Percentiles rank a stretch among this genome's conserved stretches.
These are phyloP conservation scores for Podaxis sp. DNA, from an alignment of 768 basidiomycete species.

Conservation along the genomic window DNA sequence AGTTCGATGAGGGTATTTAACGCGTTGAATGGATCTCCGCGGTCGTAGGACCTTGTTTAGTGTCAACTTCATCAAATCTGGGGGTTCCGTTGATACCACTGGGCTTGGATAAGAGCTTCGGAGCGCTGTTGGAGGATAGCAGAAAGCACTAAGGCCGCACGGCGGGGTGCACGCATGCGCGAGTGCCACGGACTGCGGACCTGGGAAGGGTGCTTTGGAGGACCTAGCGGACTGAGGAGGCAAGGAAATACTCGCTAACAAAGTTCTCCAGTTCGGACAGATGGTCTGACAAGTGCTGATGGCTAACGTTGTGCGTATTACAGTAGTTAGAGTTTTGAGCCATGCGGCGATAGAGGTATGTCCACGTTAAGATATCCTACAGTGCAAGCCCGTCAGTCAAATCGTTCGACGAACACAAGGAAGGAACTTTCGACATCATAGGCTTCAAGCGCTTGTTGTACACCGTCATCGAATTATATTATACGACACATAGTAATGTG, in stretches of 20 bases:
- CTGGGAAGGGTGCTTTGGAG: background rate
- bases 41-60: slow-evolving; percentile 49
- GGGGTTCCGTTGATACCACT: background rate
- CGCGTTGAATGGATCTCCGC: slow-evolving; percentile 62
- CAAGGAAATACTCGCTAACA: background rate
- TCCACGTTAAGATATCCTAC: too few relatives aligned
- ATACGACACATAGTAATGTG: slow-evolving; percentile 94
- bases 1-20: slow-evolving; percentile 57
- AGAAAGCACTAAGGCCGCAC: background rate
- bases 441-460: slow-evolving; percentile 84
- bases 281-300: too few relatives aligned
- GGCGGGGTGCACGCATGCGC: background rate
- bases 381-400: too few relatives aligned
- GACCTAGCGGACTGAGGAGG: background rate
- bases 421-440: too few relatives aligned
- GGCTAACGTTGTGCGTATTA: too few relatives aligned
- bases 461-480: too few relatives aligned
- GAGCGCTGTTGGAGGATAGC: background rate
- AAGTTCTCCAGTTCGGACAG: background rate
- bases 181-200: background rate
- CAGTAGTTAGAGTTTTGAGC: too few relatives aligned
- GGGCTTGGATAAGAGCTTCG: background rate
- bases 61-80: slow-evolving; percentile 22
- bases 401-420: too few relatives aligned
- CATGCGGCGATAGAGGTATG: too few relatives aligned